Conservation (phyloP, 2,329 filamentous ascomycete genomes). For the Alternaria sp. region DNA sequence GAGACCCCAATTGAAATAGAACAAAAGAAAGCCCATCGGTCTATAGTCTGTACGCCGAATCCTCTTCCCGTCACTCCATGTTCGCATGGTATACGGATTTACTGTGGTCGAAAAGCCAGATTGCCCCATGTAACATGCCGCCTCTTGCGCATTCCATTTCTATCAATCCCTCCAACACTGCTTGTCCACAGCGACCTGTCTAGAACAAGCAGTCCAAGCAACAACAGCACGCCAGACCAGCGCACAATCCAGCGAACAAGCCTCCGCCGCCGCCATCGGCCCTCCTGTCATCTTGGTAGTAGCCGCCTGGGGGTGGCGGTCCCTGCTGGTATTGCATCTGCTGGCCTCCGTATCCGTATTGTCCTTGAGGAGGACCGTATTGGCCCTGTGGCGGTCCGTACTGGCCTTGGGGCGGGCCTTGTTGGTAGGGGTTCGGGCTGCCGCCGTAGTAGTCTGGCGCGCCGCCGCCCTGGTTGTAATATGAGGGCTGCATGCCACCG, state of each 20-base stretch:
- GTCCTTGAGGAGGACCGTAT: slow-evolving; percentile 33
- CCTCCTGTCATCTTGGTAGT: slow-evolving; percentile 49
- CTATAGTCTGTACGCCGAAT: neutral
- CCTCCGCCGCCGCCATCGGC: slow-evolving; percentile 46
- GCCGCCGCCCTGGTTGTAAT: slow-evolving; percentile 28
- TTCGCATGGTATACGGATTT: neutral
- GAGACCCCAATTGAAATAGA: neutral
- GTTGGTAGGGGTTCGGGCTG: slow-evolving; percentile 35
- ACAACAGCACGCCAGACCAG: slow-evolving; percentile 60
- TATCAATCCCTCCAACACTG: neutral
- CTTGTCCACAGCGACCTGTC: neutral
- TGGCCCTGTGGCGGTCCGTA: slow-evolving; percentile 28
- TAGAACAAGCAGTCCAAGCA: slow-evolving; percentile 62
- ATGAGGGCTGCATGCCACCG: slow-evolving; percentile 24
- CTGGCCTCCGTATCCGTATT: slow-evolving; percentile 41
- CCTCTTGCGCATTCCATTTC: neutral
- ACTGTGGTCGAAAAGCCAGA: neutral
- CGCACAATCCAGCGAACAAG: slow-evolving; percentile 55
- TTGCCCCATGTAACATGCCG: neutral
- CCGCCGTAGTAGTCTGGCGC: slow-evolving; percentile 31
- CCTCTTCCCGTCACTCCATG: neutral
- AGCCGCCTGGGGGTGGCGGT: slow-evolving; percentile 47
- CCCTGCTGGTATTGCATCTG: slow-evolving; percentile 49
- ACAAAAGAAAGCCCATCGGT: slow-evolving; percentile 14
- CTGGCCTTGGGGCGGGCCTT: slow-evolving; percentile 28